Evolutionary conservation across 345 rosid genomes (phyloP).

Genomic region (Psidium friedrichsthalianum): DNA sequence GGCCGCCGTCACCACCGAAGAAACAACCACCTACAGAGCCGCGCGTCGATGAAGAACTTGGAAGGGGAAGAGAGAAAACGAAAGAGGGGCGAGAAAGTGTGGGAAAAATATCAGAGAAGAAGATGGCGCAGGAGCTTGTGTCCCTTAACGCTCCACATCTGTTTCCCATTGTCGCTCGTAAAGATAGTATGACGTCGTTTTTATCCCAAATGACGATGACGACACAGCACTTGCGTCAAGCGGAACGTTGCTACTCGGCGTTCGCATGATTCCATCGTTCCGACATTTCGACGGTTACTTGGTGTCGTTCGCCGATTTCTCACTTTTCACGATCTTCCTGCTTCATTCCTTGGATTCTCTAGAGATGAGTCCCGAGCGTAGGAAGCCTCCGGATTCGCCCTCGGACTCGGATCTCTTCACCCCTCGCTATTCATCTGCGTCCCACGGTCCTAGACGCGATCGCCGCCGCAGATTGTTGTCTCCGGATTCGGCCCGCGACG

Average conservation of each 20-base stretch:
- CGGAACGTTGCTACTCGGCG: neutral
- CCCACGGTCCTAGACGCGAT: neutral
- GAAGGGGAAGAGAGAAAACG: neutral
- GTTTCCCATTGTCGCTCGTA: neutral
- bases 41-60: neutral
- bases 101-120: neutral
- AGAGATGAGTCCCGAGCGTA: neutral
- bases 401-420: neutral
- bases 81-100: neutral
- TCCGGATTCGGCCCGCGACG: neutral
- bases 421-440: neutral
- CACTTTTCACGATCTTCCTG: neutral
- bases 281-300: neutral
- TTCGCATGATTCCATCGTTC: neutral
- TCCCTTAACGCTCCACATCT: neutral
- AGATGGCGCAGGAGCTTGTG: neutral
- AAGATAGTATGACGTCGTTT: neutral
- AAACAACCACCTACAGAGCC: neutral
- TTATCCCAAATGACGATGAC: neutral
- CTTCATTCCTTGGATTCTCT: neutral
- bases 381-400: neutral
- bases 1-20: neutral
- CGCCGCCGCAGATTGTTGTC: neutral
- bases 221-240: neutral
- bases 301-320: neutral